Conservation (phyloP, 2,329 filamentous ascomycete species). For the Microcyclosporella mali region DNA sequence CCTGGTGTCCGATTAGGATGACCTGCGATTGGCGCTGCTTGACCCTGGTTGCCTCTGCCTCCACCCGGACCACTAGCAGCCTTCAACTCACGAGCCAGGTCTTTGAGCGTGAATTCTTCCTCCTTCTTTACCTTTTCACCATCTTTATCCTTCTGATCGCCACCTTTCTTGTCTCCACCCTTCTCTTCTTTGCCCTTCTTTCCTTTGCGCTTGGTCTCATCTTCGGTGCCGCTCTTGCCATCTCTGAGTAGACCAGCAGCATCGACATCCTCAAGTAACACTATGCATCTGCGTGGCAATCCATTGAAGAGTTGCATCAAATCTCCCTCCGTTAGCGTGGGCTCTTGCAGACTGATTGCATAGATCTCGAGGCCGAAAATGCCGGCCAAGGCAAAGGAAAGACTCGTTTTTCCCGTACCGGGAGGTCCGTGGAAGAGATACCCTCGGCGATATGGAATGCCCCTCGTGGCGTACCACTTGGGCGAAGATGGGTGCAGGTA, state of each 20-base stretch:
- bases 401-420: constrained; percentile 34
- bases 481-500: constrained; percentile 66
- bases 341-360: constrained; percentile 52
- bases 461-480: constrained; percentile 76
- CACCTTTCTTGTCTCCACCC: constrained; percentile 11
- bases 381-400: constrained; percentile 40
- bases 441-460: constrained; percentile 78
- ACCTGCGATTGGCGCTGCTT: constrained; percentile 2
- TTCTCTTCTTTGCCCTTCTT: constrained; percentile 14
- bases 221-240: constrained; percentile 25
- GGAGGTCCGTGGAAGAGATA: constrained; percentile 72
- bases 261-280: constrained; percentile 45
- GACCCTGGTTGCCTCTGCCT: constrained; percentile 3
- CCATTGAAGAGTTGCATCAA: constrained; percentile 40
- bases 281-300: constrained; percentile 41
- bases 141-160: constrained; percentile 9
- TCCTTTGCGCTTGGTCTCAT: constrained; percentile 14
- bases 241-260: constrained; percentile 40
- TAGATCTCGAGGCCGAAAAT: constrained; percentile 45
- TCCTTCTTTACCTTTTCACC: constrained; percentile 19
- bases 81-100: constrained; percentile 26
- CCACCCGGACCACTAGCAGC: constrained; percentile 10
- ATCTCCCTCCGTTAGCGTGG: constrained; percentile 65
- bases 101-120: constrained; percentile 26
- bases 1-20: constrained; percentile 16